Base-by-base conservation (phyloP, 495 filamentous ascomycete species). In the Penicillium paradoxum region DNA sequence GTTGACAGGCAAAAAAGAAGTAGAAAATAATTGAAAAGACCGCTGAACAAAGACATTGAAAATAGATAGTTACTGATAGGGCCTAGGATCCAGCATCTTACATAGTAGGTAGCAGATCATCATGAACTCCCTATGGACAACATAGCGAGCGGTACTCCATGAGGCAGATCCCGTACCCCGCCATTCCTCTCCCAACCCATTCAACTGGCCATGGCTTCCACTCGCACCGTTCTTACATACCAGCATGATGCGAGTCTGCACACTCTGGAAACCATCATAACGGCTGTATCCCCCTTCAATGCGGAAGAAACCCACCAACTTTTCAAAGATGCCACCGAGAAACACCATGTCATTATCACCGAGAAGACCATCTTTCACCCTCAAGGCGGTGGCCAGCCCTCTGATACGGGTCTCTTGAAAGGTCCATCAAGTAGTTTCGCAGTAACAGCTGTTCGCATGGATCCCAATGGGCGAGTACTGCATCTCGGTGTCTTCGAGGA, bases 311-410 rank as follows among this genome's bases (percentile, higher is more conserved):
- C 68, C 27, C 73, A 78, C 49, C 71, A 65, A 1, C 71, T 83
- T 4, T 82, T 77, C 68, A 83, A 84, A 57, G 48, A 69, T 17
- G 68, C 63, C 22, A 54, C 41, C 7, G 73, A 78, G 17, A 63
- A 72, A 4, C 68, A 78, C 55, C 66, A 77, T 62, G 72, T 76
- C 30, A 56, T 86, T 34, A 66, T 79, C n/a, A 84, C 82, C 6
- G 68, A 74, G 14, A 33, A 74, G 22, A 87, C 83, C n/a, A 83
- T 86, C 54, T 87, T 87, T 64, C 79, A 86, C 45, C 75, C 80
- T 2, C 82, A 87, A 64, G 83, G 83, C 5, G 83, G 83, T 36
- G 83, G 83, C 30, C 83, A 87, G 58, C 83, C 83, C 25, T 79
- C 75, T 7, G 83, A 87, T 47, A 70, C 67, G 30, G 83, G 83